Base-by-base conservation (phyloP, 306 rosid genomes). In the Neltuma alba region DNA sequence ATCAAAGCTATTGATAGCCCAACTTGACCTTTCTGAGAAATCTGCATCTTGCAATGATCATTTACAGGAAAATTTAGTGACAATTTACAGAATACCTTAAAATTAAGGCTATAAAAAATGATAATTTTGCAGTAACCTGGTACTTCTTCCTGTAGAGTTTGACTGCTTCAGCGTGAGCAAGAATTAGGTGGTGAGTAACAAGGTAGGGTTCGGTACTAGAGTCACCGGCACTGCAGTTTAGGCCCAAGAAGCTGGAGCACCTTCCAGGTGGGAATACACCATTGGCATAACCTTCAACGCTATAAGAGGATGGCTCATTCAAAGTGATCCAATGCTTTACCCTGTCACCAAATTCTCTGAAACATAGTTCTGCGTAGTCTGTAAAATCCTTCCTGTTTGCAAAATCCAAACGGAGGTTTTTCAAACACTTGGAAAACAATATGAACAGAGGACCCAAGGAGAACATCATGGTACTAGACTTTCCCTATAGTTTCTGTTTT, bases 311-410 rank as follows among this genome's bases (percentile, higher is more conserved):
- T 55, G 94, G 94, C 47, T 90, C 92, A 45, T 90, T 88, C 31
- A 88, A 7, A n/a, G 94, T 88, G 37, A 82, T 66, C 94, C 92
- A 90, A 15, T 77, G 40, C 75, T 88, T 90, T 44, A 90, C 92
- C 55, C 84, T 78, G 48, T 90, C 90, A 7, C 94, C 94, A 85
- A 88, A 90, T 64, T 83, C 84, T 74, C 64, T 86, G 60, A 23
- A 88, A 76, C 94, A 90, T 0, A 90, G 8, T 18, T 90, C 85
- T 42, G 86, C 84, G 16, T 83, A 90, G 67, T 88, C 80, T 52
- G 28, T 6, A 27, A 74, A 90, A 25, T 90, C 89, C 68, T 79
- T 50, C 72, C 88, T 89, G 70, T 30, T 30, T 37, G 9, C 54
- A 13, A 30, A 65, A 21, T 67, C 34, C 72, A 67, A 40, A 38